Percentiles rank a stretch among this genome's conserved stretches.
phyloP scores from a whole-genome alignment of 2,329 filamentous ascomycete species.

The Fusarium sp. region DNA sequence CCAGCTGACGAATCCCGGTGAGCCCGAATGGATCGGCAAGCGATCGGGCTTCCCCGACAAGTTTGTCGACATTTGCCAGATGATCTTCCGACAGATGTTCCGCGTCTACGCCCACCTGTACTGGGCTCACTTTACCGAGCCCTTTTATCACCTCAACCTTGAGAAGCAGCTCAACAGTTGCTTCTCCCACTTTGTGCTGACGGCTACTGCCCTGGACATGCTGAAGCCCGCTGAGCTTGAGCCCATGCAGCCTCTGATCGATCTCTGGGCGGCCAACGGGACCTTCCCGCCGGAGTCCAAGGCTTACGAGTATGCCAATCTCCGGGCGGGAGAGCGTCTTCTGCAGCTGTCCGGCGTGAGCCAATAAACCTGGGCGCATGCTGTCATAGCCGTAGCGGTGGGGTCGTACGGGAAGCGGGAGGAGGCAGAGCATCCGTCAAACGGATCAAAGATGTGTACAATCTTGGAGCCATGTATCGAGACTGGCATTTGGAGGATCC shows the following conservation, averaged over 20 bases:
- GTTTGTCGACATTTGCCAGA: constrained; percentile 90
- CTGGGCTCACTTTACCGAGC: constrained; percentile 91
- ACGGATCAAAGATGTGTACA: constrained; percentile 34
- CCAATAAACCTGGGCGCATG: constrained; percentile 36
- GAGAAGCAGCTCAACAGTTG: constrained; percentile 88
- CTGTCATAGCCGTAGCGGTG: constrained; percentile 14
- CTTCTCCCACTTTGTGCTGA: constrained; percentile 86
- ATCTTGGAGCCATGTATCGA: constrained; percentile 33
- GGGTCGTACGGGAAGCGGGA: constrained; percentile 25
- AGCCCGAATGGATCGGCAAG: constrained; percentile 87
- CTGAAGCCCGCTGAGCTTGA: constrained; percentile 91
- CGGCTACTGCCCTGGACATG: constrained; percentile 84
- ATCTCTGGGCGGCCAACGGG: constrained; percentile 90
- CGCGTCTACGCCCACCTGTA: constrained; percentile 98
- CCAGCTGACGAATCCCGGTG: constrained; percentile 70
- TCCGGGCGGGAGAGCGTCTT: constrained; percentile 69
- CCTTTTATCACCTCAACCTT: constrained; percentile 84
- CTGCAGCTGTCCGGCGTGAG: constrained; percentile 59
- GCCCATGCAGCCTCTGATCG: constrained; percentile 94
- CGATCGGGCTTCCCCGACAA: constrained; percentile 91
- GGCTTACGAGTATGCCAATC: constrained; percentile 74
- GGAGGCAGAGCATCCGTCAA: constrained; percentile 21
- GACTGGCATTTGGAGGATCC: constrained; percentile 11
- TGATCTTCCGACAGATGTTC: constrained; percentile 98
- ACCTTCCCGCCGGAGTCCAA: constrained; percentile 83